Conservation (phyloP, 2,329 filamentous ascomycete species). For the Aspergillus oerlinghausenensis region DNA sequence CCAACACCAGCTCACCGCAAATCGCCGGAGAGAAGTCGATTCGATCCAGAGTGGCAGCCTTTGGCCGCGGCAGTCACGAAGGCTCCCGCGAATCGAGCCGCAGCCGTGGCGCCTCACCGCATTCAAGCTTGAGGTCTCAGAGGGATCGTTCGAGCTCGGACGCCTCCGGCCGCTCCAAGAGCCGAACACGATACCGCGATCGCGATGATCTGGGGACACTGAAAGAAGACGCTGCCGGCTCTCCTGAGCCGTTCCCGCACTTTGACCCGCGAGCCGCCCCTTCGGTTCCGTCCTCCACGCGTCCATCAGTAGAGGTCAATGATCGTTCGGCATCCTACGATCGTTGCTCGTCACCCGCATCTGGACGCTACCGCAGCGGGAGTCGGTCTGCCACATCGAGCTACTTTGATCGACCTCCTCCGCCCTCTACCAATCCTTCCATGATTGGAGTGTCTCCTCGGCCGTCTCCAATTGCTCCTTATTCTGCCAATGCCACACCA, state of each 20-base stretch:
- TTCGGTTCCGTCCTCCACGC: slow-evolving; percentile 32
- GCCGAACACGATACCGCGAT: slow-evolving; percentile 49
- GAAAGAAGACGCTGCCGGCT: slow-evolving; percentile 39
- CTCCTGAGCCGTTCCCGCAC: slow-evolving; percentile 24
- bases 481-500: slow-evolving; percentile 51
- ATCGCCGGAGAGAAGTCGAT: slow-evolving; percentile 26
- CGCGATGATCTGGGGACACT: slow-evolving; percentile 53
- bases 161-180: slow-evolving; percentile 51
- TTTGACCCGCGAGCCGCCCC: slow-evolving; percentile 19
- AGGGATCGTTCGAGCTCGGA: slow-evolving; percentile 55
- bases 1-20: slow-evolving; percentile 37
- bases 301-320: slow-evolving; percentile 33
- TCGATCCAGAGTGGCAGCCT: slow-evolving; percentile 24
- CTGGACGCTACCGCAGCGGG: slow-evolving; percentile 36
- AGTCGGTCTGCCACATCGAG: slow-evolving; percentile 33
- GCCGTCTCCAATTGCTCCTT: slow-evolving; percentile 45
- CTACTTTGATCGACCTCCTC: slow-evolving; percentile 32
- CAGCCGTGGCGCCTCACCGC: slow-evolving; percentile 34
- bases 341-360: slow-evolving; percentile 35
- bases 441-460: slow-evolving; percentile 40
- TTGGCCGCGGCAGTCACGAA: slow-evolving; percentile 30
- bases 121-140: slow-evolving; percentile 35
- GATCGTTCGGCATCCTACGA: slow-evolving; percentile 26
- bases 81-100: slow-evolving; percentile 32
- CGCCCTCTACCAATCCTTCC: slow-evolving; percentile 21